Evolutionary conservation across 371 early-diverging fungal genomes (phyloP).

Genomic region (Mortierella sp.): DNA sequence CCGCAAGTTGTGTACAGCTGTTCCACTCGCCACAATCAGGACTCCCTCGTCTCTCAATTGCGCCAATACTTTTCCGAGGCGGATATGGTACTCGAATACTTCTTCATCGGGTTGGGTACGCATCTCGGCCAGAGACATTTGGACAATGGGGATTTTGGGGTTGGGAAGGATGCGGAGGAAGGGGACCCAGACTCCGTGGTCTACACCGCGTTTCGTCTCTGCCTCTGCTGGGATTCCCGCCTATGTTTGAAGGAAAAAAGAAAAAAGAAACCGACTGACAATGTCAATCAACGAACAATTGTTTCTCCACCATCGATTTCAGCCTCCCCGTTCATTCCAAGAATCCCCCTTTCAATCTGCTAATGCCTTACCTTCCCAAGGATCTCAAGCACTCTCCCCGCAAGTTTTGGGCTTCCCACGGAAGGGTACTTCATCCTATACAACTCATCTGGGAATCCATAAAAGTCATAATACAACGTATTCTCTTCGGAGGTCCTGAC

Average conservation of each 20-base stretch:
- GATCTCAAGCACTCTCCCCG: constrained; percentile 65
- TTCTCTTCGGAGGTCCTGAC: constrained; percentile 50
- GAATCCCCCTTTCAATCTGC: too few relatives aligned
- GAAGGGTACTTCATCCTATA: constrained; percentile 72
- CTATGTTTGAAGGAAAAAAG: constrained; percentile 24
- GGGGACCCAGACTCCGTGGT: constrained; percentile 77
- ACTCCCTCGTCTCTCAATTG: constrained; percentile 64
- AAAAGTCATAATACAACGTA: constrained; percentile 70
- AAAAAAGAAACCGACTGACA: not conserved
- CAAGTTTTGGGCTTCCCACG: constrained; percentile 64
- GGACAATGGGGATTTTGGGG: constrained; percentile 71
- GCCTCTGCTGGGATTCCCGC: constrained; percentile 59
- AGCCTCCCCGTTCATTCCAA: too few relatives aligned
- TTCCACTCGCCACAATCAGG: constrained; percentile 70
- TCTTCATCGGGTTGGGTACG: constrained; percentile 43
- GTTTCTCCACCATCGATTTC: too few relatives aligned
- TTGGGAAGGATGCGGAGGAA: constrained; percentile 67
- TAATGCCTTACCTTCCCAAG: constrained; percentile 48
- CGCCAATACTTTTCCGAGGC: constrained; percentile 47
- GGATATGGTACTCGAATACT: constrained; percentile 57
- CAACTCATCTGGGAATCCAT: constrained; percentile 68
- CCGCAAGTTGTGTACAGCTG: constrained; percentile 70
- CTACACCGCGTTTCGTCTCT: constrained; percentile 66
- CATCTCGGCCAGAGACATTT: constrained; percentile 63
- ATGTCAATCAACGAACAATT: not conserved